Evolutionary conservation across 164 flowering plant species (phyloP), one percentile per base, ranked within the genome.

Genomic region (Umbellularia californica): DNA sequence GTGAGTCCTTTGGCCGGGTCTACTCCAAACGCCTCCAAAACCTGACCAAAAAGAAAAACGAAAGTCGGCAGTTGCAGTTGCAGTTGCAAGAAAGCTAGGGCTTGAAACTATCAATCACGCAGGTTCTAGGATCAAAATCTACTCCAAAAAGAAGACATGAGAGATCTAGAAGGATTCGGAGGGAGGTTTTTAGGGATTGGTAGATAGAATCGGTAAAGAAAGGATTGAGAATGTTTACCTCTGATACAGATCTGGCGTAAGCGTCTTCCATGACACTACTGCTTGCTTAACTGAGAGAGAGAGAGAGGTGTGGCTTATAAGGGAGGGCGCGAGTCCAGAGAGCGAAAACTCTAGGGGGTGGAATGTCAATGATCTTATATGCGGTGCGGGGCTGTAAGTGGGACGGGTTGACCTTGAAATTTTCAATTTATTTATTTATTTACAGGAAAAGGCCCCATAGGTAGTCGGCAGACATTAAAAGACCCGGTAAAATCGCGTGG

Each of bases 1-100:
- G 82, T 77, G 19, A 95, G 95, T 20, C 99, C 99, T 83, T 81
- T 89, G 0, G 87, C 58, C 19, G 93, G 90, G 77, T 95, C 93
- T 12, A 92, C 97, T 58, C 87, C 88, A 63, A 95, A 95, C 72
- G 86, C 89, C 71, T 92, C 97, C 84, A 95, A 77, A 65, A 95
- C 99, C 99, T 90, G 68, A 35, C 25, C 71, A 80, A 75, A 75
- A 64, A 19, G 50, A 68, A 23, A 10, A 63, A 30, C 0, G 14
- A 62, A 63, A 58, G 47, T n/a, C 24, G 33, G 13, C 52, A 3
- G 5, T 19, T 63, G 33, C 1, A 27, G n/a, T 19, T 23, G 13
- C 52, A 3, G 5, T 19, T 63, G 33, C 1, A 27, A 41, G 50
- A 28, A 9, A 17, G 41, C 70, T 30, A 19, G 17, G 15, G n/a